A percentile compares a stretch with the other conserved stretches of the same genome.
These are phyloP conservation scores for Balansia obtecta DNA, from an alignment of 2,329 filamentous ascomycete genomes.

Conservation along the genomic window DNA sequence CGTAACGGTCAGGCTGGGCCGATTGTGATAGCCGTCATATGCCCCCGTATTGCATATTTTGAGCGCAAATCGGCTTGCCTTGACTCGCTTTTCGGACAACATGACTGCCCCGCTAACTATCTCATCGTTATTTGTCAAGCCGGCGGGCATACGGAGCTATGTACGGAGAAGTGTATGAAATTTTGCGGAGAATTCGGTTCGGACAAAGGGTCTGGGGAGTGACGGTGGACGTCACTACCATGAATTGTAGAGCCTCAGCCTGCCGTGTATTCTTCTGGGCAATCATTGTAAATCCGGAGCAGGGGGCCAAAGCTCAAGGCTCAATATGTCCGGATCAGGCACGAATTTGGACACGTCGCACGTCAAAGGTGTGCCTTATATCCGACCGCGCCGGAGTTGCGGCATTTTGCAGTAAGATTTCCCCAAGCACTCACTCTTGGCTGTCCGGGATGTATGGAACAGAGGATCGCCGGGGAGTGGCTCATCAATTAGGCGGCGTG, in stretches of 20 bases:
- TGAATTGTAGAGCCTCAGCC: not conserved
- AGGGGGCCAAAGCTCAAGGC: not conserved
- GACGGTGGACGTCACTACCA: not conserved
- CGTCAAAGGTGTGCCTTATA: not conserved
- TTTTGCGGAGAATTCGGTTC: not conserved
- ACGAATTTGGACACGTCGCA: not conserved
- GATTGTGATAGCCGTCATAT: not conserved
- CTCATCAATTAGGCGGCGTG: not conserved
- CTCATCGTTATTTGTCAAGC: not conserved
- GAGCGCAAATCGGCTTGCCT: not conserved
- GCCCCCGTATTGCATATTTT: not conserved
- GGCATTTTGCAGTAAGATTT: too few species aligned
- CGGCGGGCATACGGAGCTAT: not conserved
- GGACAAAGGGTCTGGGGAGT: not conserved
- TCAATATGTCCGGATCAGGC: not conserved
- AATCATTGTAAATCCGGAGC: too few species aligned
- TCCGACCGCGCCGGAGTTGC: not conserved
- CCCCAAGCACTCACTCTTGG: not conserved
- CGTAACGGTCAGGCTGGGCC: not conserved
- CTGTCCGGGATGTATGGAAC: not conserved
- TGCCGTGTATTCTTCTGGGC: too few species aligned
- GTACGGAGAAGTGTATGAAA: not conserved
- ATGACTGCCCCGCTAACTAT: not conserved
- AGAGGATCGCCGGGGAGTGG: not conserved
- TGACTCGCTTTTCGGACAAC: not conserved